A percentile compares a stretch with the other conserved stretches of the same genome.
phyloP scores from a whole-genome alignment of 345 rosid genomes.

The Sisymbrium irio region DNA sequence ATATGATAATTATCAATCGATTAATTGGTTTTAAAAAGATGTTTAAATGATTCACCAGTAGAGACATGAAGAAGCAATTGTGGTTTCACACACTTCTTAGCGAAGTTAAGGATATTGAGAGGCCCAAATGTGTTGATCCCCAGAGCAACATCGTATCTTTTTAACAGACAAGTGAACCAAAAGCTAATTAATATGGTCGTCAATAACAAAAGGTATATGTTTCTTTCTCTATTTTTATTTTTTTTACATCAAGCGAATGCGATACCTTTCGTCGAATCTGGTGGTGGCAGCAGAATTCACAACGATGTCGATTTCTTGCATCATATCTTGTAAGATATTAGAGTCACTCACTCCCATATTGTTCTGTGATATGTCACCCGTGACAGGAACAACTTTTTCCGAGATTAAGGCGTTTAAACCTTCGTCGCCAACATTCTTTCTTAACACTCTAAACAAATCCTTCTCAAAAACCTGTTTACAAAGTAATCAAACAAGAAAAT shows the following conservation, averaged over 20 bases:
- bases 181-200: neutral
- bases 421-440: conserved; percentile 38
- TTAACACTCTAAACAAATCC: conserved; percentile 49
- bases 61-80: conserved; percentile 55
- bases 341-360: conserved; percentile 44
- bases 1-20: neutral
- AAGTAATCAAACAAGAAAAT: neutral
- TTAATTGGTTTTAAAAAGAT: neutral
- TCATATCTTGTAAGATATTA: conserved; percentile 30
- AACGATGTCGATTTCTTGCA: conserved; percentile 46
- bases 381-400: conserved; percentile 44
- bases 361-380: conserved; percentile 50
- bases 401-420: conserved; percentile 35
- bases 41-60: conserved; percentile 44
- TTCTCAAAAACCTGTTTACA: conserved; percentile 44
- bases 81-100: conserved; percentile 44
- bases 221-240: too few relatives aligned
- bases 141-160: conserved; percentile 47
- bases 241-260: too few relatives aligned
- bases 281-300: conserved; percentile 68
- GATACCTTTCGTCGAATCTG: conserved; percentile 66
- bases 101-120: conserved; percentile 41
- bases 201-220: too few relatives aligned
- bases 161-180: neutral
- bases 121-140: conserved; percentile 54